phyloP scores from a whole-genome alignment of 2,329 filamentous ascomycete species.

The Hirsutella thompsonii region DNA sequence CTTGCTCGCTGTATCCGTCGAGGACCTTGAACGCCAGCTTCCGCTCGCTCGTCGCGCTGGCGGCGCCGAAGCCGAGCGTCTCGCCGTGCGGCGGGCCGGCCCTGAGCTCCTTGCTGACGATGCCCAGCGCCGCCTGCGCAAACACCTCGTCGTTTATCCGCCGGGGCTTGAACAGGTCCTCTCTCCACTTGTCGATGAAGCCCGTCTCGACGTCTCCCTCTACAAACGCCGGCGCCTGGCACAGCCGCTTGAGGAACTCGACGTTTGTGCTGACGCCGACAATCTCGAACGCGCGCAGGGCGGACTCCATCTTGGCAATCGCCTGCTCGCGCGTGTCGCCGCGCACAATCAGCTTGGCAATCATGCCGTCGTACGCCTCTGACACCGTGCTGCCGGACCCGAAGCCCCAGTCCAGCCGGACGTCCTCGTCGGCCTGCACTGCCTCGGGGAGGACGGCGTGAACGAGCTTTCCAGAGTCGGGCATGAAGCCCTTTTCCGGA shows the following conservation, averaged over 20 bases:
- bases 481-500: slow-evolving; percentile 81
- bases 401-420: slow-evolving; percentile 90
- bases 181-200: slow-evolving; percentile 81
- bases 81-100: slow-evolving; percentile 30
- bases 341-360: slow-evolving; percentile 89
- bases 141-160: slow-evolving; percentile 59
- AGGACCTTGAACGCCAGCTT: slow-evolving; percentile 38
- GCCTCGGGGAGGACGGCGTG: slow-evolving; percentile 64
- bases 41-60: slow-evolving; percentile 26
- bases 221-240: slow-evolving; percentile 69
- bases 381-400: slow-evolving; percentile 84
- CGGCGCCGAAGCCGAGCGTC: slow-evolving; percentile 41
- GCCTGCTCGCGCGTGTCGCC: slow-evolving; percentile 67
- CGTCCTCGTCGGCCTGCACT: slow-evolving; percentile 48
- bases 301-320: slow-evolving; percentile 67
- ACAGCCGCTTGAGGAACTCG: slow-evolving; percentile 86
- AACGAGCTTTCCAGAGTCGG: slow-evolving; percentile 78
- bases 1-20: slow-evolving; percentile 51
- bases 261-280: slow-evolving; percentile 92
- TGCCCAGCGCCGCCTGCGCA: slow-evolving; percentile 73
- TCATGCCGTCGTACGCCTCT: slow-evolving; percentile 96
- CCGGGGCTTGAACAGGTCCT: slow-evolving; percentile 60
- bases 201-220: slow-evolving; percentile 86
- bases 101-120: slow-evolving; percentile 40
- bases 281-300: slow-evolving; percentile 80